A percentile compares a stretch with the other conserved stretches of the same genome.
These are phyloP conservation scores for Cutaneotrichosporon sp. DNA, from an alignment of 1,284 basidiomycete genomes.

Conservation along the genomic window DNA sequence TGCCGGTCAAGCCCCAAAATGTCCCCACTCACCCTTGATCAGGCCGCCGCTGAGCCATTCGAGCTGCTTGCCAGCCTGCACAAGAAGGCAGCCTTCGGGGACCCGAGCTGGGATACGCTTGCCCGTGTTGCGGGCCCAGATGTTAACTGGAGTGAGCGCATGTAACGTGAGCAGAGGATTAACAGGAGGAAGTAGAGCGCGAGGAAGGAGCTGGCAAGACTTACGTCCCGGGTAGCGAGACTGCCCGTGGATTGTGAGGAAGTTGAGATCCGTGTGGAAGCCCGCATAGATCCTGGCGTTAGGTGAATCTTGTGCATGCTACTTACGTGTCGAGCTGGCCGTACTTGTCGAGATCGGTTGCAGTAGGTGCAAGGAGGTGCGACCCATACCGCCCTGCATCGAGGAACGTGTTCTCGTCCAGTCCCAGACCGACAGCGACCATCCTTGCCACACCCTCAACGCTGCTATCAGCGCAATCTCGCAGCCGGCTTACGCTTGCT, in stretches of 20 bases:
- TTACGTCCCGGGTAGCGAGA: constrained; percentile 53
- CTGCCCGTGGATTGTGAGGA: constrained; percentile 76
- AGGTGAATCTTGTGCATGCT: neutral
- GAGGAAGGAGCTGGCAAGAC: no score
- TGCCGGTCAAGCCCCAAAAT: neutral
- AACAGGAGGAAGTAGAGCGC: no score
- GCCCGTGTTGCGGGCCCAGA: constrained; percentile 87
- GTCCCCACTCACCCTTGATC: constrained; percentile 60
- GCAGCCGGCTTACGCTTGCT: constrained; percentile 60
- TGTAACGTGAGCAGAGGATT: no score
- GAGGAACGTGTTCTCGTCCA: constrained; percentile 62
- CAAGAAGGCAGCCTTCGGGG: constrained; percentile 56
- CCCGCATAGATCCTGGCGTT: constrained; percentile 73
- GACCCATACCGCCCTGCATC: constrained; percentile 80
- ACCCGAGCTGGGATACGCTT: constrained; percentile 79
- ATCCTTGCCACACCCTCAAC: constrained; percentile 76
- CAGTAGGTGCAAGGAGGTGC: constrained; percentile 83
- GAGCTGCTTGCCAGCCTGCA: constrained; percentile 88
- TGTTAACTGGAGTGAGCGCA: constrained; percentile 52
- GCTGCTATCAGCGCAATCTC: constrained; percentile 47
- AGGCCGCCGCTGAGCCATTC: constrained; percentile 82
- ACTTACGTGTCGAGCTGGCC: constrained; percentile 56
- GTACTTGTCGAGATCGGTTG: constrained; percentile 76
- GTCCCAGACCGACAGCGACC: constrained; percentile 71
- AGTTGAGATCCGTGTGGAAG: constrained; percentile 63